Conservation (phyloP, 2,329 filamentous ascomycete genomes). For the Tolypocladium sp. region DNA sequence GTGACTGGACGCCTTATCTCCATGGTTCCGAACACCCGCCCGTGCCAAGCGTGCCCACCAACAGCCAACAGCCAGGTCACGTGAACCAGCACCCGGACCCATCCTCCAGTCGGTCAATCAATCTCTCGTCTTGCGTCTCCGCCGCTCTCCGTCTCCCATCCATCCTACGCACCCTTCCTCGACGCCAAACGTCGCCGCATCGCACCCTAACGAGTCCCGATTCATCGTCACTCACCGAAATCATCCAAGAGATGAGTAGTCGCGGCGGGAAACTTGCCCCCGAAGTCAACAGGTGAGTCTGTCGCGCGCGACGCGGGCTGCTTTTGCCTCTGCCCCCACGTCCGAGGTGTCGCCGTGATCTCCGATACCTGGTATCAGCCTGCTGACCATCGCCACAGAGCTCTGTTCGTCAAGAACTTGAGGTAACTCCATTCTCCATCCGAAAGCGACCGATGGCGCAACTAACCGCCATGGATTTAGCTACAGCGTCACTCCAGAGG, state of each 20-base stretch:
- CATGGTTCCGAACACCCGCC: no score
- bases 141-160: slow-evolving; percentile 19
- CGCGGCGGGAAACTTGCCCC: slow-evolving; percentile 94
- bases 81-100: slow-evolving; percentile 8
- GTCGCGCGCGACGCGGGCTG: not conserved
- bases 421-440: slow-evolving; percentile 45
- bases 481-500: slow-evolving; percentile 98
- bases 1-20: not conserved
- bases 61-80: slow-evolving; percentile 9
- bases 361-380: not conserved
- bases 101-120: slow-evolving; percentile 15
- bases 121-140: slow-evolving; percentile 14
- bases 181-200: slow-evolving; percentile 5
- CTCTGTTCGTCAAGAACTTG: slow-evolving; percentile 99
- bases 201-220: slow-evolving; percentile 18
- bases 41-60: not conserved
- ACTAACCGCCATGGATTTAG: slow-evolving; percentile 35
- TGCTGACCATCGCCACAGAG: slow-evolving; percentile 48
- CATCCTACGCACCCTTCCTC: slow-evolving; percentile 15
- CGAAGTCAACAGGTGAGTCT: slow-evolving; percentile 85
- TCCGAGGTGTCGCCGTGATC: not conserved
- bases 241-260: slow-evolving; percentile 83
- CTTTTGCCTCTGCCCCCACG: not conserved
- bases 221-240: slow-evolving; percentile 18
- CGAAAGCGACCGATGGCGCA: not conserved